Base-by-base conservation (phyloP, 176 grass and related monocot species). In the Ensete glaucum region DNA sequence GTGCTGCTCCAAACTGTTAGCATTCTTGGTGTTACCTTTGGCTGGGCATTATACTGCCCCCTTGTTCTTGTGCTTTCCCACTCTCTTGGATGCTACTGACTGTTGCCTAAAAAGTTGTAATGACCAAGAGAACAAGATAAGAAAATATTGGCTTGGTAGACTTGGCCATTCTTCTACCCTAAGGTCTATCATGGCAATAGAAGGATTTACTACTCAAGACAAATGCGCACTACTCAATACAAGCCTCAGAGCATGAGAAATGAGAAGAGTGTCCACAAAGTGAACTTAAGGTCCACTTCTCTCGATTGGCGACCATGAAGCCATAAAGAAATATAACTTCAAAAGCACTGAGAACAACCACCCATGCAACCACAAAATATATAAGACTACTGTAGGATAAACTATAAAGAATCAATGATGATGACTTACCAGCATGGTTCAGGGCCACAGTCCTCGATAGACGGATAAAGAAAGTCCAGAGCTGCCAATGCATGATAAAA, bases 1-100 rank as follows among this genome's bases (percentile, higher is more conserved):
- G 11, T 62, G 58, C 19, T 62, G 82, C 76, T 78, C 81, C 59
- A 72, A 78, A 77, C 15, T 17, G 17, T 11, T 27, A 4, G 62
- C 62, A 64, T 64, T 9, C 20, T 64, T 2, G n/a, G 24, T 64
- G n/a, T 64, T 64, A 64, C 22, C 62, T 64, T 12, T 11, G 11
- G 20, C 22, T 64, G 22, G 2, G 9, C 21, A 11, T 65, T 65
- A 11, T 26, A 14, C 6, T 65, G 11, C 23, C 21, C 63, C 23
- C 5, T 10, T 65, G 63, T 26, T 64, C 9, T 13, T 65, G 63
- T 65, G 69, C 63, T 27, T 65, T 65, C 23, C 23, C 12, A 21
- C 11, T 22, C 9, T 23, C 23, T 65, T 12, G 27, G 63, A 25
- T 26, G 63, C 3, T 26, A 23, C 60, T 9, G 63, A 20, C 26